Base-by-base conservation (phyloP, 306 rosid species). In the Prunus dulcis region DNA sequence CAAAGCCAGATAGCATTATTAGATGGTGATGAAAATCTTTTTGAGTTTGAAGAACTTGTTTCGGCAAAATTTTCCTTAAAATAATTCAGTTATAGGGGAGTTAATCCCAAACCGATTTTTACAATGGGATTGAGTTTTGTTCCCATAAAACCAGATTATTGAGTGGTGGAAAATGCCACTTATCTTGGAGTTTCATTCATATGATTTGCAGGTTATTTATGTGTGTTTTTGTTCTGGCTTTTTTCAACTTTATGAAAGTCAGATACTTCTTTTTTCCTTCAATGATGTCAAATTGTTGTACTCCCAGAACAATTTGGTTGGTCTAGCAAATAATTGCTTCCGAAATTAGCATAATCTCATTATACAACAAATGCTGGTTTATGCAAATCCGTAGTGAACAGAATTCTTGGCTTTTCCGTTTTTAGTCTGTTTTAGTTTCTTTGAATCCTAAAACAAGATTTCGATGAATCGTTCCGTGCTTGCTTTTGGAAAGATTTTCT, bases 1-100 rank as follows among this genome's bases (percentile, higher is more conserved):
- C 43, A 9, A 9, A 50, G 23, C 34, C 17, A 19, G 28, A 76
- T 80, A 73, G 71, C 79, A 55, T 82, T 38, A 38, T 74, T 85
- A 89, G 97, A 91, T 91, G 93, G 86, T 91, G 93, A 91, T 86
- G 97, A 91, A 90, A 91, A 87, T 82, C 50, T 88, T 84, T 73
- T 65, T 57, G 80, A 81, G 84, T 86, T 86, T 38, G 68, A 79
- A 75, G 90, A 79, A 74, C 52, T 83, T 90, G 53, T 79, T 80
- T 83, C 84, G 83, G 89, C 97, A 75, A 84, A 83, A 23, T 91
- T 93, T 88, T 87, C 90, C 67, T 87, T 72, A 78, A 14, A 91
- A 91, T 91, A 89, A 83, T 89, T 89, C 73, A 89, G 79, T 67
- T 72, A 80, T 83, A 79, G 65, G 97, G 97, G 93, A 79, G 69